Evolutionary conservation across 345 rosid genomes (phyloP), one percentile per base, ranked within the genome.

Genomic region (Ceriops decandra): DNA sequence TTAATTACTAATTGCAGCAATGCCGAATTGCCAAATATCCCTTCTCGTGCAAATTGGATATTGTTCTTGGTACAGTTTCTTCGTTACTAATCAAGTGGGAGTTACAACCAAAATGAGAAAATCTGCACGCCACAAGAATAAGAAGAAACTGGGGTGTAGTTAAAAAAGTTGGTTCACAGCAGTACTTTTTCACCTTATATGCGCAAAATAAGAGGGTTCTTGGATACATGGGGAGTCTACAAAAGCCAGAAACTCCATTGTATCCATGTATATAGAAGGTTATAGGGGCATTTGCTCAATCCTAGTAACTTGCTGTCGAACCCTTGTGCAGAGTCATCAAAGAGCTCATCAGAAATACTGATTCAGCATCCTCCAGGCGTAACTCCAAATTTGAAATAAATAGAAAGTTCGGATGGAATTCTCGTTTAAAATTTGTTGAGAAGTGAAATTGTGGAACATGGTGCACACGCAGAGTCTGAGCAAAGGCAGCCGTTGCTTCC

Each of bases 401-500:
- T 16, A 60, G 52, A 38, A 58, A 46, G 24, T 26, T 19, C 22
- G 49, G 52, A 24, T 47, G 57, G 21, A 60, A 74, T 46, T 70
- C 20, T 30, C 65, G 27, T 72, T 69, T 63, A 85, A 85, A 87
- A 85, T 73, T 76, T 82, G 70, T 76, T 61, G 54, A 61, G 68
- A 79, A 69, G 68, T 58, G 66, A 74, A 72, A 63, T 38, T 68
- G 15, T 60, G 57, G 46, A 52, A 60, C 36, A 42, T 54, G n/a
- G 36, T 59, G 63, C 11, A 38, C 31, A 26, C 28, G 49, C 49
- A 24, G 13, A n/a, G 17, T 35, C 33, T n/a, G 54, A 52, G 69
- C 10, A 47, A 59, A 13, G 27, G 21, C 62, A 33, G 70, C 49
- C 32, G 28, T 60, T 60, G 31, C 57, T 19, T 53, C 47, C 71